These are phyloP conservation scores for Huntiella savannae DNA, from an alignment of 2,329 filamentous ascomycete species.

Conservation along the genomic window DNA sequence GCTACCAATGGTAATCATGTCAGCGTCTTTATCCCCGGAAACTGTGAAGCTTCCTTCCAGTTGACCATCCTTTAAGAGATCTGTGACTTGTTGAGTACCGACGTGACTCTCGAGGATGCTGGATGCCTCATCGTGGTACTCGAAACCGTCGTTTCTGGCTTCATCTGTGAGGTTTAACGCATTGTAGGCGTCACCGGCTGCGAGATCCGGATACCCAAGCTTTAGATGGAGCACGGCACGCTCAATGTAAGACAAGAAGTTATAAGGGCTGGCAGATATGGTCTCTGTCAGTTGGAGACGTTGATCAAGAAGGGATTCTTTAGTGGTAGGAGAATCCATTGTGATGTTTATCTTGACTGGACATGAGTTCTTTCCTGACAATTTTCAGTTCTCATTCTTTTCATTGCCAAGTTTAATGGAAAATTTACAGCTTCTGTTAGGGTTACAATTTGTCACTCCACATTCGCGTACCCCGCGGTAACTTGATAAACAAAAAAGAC, in stretches of 20 bases:
- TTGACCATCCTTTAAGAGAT: slow-evolving; percentile 27
- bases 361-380: no score
- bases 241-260: slow-evolving; percentile 45
- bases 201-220: slow-evolving; percentile 76
- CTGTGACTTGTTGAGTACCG: slow-evolving; percentile 20
- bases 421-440: no score
- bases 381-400: no score
- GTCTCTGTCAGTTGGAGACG: slow-evolving; percentile 38
- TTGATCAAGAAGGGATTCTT: slow-evolving; percentile 25
- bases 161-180: slow-evolving; percentile 78
- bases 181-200: slow-evolving; percentile 74
- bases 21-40: not conserved
- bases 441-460: not conserved
- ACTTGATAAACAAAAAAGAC: not conserved
- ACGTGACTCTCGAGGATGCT: slow-evolving; percentile 27
- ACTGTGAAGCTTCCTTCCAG: slow-evolving; percentile 18
- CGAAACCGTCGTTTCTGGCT: slow-evolving; percentile 55
- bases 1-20: slow-evolving; percentile 30
- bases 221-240: slow-evolving; percentile 52
- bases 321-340: not conserved
- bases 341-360: no score
- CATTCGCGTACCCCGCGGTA: not conserved
- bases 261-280: slow-evolving; percentile 34
- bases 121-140: slow-evolving; percentile 55
- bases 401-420: no score